phyloP scores from a whole-genome alignment of 306 rosid genomes.

The Ammopiptanthus mongolicus region DNA sequence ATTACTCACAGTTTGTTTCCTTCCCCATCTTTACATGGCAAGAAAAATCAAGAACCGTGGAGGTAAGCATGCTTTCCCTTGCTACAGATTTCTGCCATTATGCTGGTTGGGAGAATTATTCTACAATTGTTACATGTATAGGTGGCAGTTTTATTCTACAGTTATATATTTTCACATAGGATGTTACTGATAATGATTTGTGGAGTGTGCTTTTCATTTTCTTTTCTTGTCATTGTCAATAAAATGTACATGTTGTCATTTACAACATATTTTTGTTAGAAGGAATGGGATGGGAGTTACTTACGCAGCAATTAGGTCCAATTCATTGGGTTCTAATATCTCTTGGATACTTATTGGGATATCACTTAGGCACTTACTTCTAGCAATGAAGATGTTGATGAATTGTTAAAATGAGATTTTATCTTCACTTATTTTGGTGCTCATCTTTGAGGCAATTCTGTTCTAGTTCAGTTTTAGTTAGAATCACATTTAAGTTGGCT shows the following conservation, averaged over 20 bases:
- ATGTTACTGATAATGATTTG: background rate
- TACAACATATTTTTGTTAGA: background rate
- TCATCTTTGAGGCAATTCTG: background rate
- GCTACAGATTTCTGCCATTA: background rate
- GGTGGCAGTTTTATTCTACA: background rate
- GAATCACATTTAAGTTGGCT: background rate
- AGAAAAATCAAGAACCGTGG: slow-evolving; percentile 86
- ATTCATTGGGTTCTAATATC: background rate
- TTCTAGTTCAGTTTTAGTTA: background rate
- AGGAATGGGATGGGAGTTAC: background rate
- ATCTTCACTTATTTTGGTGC: background rate
- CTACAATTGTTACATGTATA: background rate
- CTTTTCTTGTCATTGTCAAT: background rate
- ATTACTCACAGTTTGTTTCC: slow-evolving; percentile 96
- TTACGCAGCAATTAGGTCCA: background rate
- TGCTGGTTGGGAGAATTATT: background rate
- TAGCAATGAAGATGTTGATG: background rate
- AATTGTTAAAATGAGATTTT: background rate
- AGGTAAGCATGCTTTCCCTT: slow-evolving; percentile 46
- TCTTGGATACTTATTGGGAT: background rate
- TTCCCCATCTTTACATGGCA: slow-evolving; percentile 97
- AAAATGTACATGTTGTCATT: no score
- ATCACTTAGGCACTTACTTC: background rate
- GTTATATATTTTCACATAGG: background rate
- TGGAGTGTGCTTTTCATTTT: background rate